Evolutionary conservation across 768 basidiomycete genomes (phyloP).

Genomic region (Chalciporus piperatus): DNA sequence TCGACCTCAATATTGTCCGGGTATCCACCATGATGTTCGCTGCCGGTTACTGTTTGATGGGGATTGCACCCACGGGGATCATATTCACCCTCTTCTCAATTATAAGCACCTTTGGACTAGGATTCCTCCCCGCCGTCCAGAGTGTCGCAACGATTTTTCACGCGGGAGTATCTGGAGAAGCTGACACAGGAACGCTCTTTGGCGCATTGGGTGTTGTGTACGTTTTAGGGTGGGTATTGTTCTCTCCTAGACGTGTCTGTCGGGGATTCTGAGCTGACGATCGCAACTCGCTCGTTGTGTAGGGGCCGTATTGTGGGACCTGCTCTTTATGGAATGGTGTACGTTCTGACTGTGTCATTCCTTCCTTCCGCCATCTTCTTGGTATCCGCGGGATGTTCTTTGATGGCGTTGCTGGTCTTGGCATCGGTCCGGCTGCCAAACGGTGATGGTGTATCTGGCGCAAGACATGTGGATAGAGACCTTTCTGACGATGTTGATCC

Average conservation of each 20-base stretch:
- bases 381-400: neutral
- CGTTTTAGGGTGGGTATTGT: neutral
- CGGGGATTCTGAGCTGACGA: neutral
- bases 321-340: neutral
- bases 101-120: neutral
- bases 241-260: neutral
- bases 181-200: neutral
- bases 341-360: neutral
- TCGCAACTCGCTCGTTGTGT: neutral
- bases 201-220: slow-evolving; percentile 4
- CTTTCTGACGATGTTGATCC: neutral
- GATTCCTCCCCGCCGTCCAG: neutral
- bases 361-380: neutral
- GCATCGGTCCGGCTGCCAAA: neutral
- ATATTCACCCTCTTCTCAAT: slow-evolving; percentile 1
- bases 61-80: neutral
- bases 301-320: neutral
- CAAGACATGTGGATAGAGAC: neutral
- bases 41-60: neutral
- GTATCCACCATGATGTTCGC: neutral
- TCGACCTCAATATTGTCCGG: neutral
- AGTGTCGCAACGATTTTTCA: slow-evolving; percentile 2
- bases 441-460: neutral
- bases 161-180: neutral
- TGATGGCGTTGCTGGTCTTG: neutral